A percentile compares a stretch with the other conserved stretches of the same genome.
Conservation (phyloP, 2,329 filamentous ascomycete genomes). For the Colletotrichum chlorophyti region DNA sequence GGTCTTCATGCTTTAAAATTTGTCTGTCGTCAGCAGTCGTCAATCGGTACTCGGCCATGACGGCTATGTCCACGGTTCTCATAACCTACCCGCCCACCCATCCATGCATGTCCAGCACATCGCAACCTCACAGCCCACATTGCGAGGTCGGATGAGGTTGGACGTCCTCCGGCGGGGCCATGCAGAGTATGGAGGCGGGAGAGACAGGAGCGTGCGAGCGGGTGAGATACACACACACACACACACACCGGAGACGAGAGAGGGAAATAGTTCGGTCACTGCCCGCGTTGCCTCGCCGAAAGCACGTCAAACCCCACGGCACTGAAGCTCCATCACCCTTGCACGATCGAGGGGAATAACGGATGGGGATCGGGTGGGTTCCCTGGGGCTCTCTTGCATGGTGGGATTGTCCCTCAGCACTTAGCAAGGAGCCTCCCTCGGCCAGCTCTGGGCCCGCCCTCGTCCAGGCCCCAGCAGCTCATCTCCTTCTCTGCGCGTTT, state of each 20-base stretch:
- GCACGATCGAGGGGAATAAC: slow-evolving; percentile 26
- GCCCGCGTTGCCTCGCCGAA: slow-evolving; percentile 4
- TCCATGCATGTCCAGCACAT: slow-evolving; percentile 20
- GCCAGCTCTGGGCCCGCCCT: slow-evolving; percentile 9
- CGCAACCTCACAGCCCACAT: slow-evolving; percentile 7
- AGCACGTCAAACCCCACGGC: slow-evolving; percentile 28
- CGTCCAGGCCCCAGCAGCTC: slow-evolving; percentile 22
- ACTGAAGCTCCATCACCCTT: slow-evolving; percentile 23
- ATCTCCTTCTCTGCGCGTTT: slow-evolving; percentile 12
- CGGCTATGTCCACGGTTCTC: not conserved
- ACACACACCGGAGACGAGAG: not conserved
- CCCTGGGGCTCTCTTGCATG: slow-evolving; percentile 28
- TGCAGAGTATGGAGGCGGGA: too few species aligned
- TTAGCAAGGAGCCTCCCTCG: slow-evolving; percentile 18
- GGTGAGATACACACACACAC: too few species aligned
- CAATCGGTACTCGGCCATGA: slow-evolving; percentile 13
- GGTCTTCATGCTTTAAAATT: not conserved
- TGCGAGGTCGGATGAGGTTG: slow-evolving; percentile 19
- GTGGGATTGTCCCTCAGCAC: slow-evolving; percentile 16
- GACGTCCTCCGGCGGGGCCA: too few species aligned
- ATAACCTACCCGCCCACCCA: slow-evolving; percentile 6
- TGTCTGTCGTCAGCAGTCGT: too few species aligned
- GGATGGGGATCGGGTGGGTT: slow-evolving; percentile 29
- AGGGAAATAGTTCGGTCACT: slow-evolving; percentile 5
- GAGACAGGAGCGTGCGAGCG: too few species aligned